These are phyloP conservation scores for Chlorophyllum brunneum DNA, from an alignment of 768 basidiomycete species.

Conservation along the genomic window DNA sequence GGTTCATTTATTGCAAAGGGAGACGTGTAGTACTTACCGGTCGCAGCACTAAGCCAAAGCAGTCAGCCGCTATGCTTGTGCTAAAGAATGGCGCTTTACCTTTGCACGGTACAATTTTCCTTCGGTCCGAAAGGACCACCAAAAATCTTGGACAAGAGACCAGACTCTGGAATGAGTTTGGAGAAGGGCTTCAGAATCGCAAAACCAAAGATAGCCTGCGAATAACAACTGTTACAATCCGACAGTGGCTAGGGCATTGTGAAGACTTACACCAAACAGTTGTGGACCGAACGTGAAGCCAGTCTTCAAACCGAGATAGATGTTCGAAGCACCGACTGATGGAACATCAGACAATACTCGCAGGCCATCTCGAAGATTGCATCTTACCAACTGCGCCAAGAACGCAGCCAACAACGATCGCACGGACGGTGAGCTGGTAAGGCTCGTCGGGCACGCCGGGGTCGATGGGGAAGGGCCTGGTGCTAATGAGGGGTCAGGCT, in stretches of 20 bases:
- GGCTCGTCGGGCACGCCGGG: conserved; percentile 43
- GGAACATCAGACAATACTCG: not conserved
- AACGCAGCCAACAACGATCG: conserved; percentile 44
- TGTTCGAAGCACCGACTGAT: conserved; percentile 54
- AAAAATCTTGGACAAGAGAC: conserved; percentile 38
- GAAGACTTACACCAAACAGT: conserved; percentile 48
- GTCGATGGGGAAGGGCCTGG: conserved; percentile 52
- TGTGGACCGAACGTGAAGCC: conserved; percentile 65
- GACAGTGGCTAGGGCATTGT: not conserved
- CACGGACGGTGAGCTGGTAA: conserved; percentile 50
- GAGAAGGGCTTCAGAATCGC: conserved; percentile 58
- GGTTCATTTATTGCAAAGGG: conserved; percentile 11
- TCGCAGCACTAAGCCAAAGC: conserved; percentile 38
- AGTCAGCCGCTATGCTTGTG: not conserved
- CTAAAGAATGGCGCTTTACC: conserved; percentile 21
- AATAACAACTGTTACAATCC: not conserved
- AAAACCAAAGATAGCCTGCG: conserved; percentile 51
- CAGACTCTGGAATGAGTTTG: conserved; percentile 42
- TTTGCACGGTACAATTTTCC: conserved; percentile 63
- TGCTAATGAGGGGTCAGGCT: conserved; percentile 18
- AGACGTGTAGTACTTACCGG: conserved; percentile 27
- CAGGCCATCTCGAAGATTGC: not conserved
- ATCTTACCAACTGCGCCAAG: conserved; percentile 40
- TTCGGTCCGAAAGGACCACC: conserved; percentile 62
- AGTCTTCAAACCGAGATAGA: conserved; percentile 67